Base-by-base conservation (phyloP, 208 protist species). In the Acanthamoeba royreba region DNA sequence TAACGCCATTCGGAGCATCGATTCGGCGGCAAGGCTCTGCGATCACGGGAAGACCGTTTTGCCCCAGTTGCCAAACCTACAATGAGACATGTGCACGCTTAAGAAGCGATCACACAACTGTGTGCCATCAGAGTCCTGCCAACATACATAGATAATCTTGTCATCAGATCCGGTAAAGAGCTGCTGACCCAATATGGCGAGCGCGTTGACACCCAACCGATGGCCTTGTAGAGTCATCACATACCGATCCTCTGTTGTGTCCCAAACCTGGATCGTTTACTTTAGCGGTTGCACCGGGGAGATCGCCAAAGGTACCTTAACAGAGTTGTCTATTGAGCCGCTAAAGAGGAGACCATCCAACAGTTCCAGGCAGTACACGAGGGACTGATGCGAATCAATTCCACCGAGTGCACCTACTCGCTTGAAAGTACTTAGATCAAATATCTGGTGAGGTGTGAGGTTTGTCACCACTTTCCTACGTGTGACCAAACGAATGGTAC, bases 131-230 rank as follows among this genome's bases (percentile, higher is more conserved):
- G n/a, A n/a, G n/a, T 22, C 49, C 49, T 58, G 49, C 49, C 49
- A 13, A n/a, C n/a, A n/a, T 87, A 87, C 77, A 2, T 43, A 4
- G 8, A 87, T 87, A 17, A 43, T 87, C 47, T 35, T 47, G 47
- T 87, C 77, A 58, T 87, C 77, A 53, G 77, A 87, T n/a, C 77
- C 77, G 77, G 42, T 87, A 43, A 55, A 87, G 15, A 87, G 47
- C 11, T 53, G n/a, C 25, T 87, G 17, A 4, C 77, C 77, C 2
- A 58, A 15, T 2, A 87, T 31, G 13, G 22, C 77, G 42, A 87
- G 38, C 17, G 28, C 42, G 22, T 87, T 87, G 4, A 87, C 77
- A 28, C 77, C 77, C 13, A 87, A 43, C 28, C 9, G 46, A 28
- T 87, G 77, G 77, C 77, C 77, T 7, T 74, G 3, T 11, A 87